Base-by-base conservation (phyloP, 2,329 filamentous ascomycete genomes). In the Aspergillus sp. region DNA sequence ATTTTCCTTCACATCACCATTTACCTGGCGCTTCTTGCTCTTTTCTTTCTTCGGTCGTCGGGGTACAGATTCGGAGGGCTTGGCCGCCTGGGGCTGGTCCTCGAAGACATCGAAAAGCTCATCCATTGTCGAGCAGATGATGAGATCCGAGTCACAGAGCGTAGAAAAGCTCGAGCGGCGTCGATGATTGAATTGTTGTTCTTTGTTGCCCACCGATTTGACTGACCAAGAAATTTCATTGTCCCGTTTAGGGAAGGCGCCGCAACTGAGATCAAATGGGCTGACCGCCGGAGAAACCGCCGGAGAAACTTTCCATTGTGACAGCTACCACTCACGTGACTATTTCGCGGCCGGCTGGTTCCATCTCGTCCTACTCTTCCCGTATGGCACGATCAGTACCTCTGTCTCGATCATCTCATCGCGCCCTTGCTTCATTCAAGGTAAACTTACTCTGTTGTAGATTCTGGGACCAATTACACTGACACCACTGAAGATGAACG, bases 21-120 rank as follows among this genome's bases (percentile, higher is more conserved):
- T 93, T 40, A 89, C 88, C 74, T 91, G 90, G 75, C 92, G 86
- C 83, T 97, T 96, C 79, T 92, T 95, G 78, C 81, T 90, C 74
- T 84, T 86, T 63, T 87, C 84, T 67, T 82, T 84, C 67, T 77
- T 81, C 49, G 71, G 62, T 60, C 71, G 75, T 61, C 73, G 75
- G 47, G 66, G 57, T 47, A 64, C 59, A 65, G 65, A 61, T 64
- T 73, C 73, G 35, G 67, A 63, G 52, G 68, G 57, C 60, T 65
- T 60, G 55, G 64, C 57, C 64, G 82, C 80, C 71, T 81, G 73
- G 49, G 85, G 80, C 70, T 83, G 81, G 68, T 90, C 87, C 63
- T 92, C 88, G 70, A 95, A 93, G 57, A 92, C 89, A 67, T 90
- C 87, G 68, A 95, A 95, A 65, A 95, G 82, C 61, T 92, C 89